phyloP scores from a whole-genome alignment of 2,329 filamentous ascomycete genomes.

The Sporothrix pseudoabietina region DNA sequence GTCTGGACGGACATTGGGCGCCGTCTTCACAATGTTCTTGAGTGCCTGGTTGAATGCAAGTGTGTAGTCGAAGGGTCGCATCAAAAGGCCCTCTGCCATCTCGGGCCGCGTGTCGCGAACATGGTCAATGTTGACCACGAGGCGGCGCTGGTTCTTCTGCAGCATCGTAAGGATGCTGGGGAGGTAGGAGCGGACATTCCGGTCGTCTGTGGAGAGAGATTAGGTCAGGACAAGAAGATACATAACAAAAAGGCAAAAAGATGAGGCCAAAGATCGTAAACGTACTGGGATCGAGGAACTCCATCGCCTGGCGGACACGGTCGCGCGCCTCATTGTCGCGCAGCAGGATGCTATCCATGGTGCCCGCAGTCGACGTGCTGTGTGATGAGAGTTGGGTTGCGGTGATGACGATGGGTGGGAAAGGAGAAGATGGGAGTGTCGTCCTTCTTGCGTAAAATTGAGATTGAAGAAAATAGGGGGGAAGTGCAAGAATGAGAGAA shows the following conservation, averaged over 20 bases:
- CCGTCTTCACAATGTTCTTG: slow-evolving; percentile 80
- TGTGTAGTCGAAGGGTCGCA: slow-evolving; percentile 83
- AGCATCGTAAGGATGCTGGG: slow-evolving; percentile 83
- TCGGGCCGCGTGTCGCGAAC: slow-evolving; percentile 84
- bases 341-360: slow-evolving; percentile 73
- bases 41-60: slow-evolving; percentile 88
- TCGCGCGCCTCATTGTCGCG: slow-evolving; percentile 83
- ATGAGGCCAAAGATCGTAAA: slow-evolving; percentile 17
- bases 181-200: slow-evolving; percentile 72
- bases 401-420: not conserved
- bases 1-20: slow-evolving; percentile 73
- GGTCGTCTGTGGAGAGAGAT: slow-evolving; percentile 47
- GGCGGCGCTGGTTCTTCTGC: slow-evolving; percentile 64
- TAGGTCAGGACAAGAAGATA: slow-evolving; percentile 35
- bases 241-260: slow-evolving; percentile 27
- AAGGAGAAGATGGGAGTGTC: slow-evolving; percentile 1
- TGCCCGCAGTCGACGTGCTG: slow-evolving; percentile 8
- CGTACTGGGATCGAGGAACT: slow-evolving; percentile 88
- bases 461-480: slow-evolving; percentile 12
- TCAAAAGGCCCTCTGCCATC: slow-evolving; percentile 75
- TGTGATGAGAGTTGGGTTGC: not conserved
- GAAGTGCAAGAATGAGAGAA: slow-evolving; percentile 1
- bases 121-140: slow-evolving; percentile 82
- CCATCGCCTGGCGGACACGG: slow-evolving; percentile 82
- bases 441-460: not conserved